These are phyloP conservation scores for Mitragyna speciosa DNA, from an alignment of 257 asterid genomes.

Conservation along the genomic window DNA sequence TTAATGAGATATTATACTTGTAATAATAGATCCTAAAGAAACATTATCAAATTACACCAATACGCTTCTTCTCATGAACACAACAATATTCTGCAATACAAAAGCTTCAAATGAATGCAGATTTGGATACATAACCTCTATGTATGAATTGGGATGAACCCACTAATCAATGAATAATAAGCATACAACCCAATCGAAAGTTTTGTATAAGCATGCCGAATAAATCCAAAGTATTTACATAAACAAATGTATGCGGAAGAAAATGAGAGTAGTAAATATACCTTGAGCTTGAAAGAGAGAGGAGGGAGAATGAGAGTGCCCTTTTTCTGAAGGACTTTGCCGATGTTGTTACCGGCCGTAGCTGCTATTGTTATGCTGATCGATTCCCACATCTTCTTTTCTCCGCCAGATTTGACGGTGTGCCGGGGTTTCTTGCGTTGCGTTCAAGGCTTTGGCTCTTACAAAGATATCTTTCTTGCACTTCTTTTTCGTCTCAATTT, in stretches of 20 bases:
- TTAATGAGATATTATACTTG: not conserved
- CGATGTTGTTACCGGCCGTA: constrained; percentile 98
- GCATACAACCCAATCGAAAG: not conserved
- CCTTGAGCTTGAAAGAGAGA: constrained; percentile 96
- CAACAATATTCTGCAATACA: not conserved
- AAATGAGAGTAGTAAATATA: constrained; percentile 12
- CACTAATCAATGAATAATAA: not conserved
- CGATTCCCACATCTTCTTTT: constrained; percentile 83
- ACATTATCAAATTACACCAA: not conserved
- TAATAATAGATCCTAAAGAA: not conserved
- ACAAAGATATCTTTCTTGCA: no score
- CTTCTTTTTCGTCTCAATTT: no score
- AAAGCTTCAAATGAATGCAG: not conserved
- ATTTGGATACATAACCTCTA: not conserved
- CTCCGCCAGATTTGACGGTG: not conserved
- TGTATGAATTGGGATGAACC: not conserved
- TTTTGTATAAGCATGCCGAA: not conserved
- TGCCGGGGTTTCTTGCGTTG: no score
- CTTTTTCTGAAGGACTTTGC: constrained; percentile 96
- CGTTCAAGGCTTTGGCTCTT: no score
- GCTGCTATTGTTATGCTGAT: constrained; percentile 87
- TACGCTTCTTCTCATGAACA: not conserved
- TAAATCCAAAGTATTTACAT: not conserved
- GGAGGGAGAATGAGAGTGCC: constrained; percentile 99
- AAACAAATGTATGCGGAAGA: not conserved